These are phyloP conservation scores for Hamamelis virginiana DNA, from an alignment of 164 flowering plant species.

Conservation along the genomic window DNA sequence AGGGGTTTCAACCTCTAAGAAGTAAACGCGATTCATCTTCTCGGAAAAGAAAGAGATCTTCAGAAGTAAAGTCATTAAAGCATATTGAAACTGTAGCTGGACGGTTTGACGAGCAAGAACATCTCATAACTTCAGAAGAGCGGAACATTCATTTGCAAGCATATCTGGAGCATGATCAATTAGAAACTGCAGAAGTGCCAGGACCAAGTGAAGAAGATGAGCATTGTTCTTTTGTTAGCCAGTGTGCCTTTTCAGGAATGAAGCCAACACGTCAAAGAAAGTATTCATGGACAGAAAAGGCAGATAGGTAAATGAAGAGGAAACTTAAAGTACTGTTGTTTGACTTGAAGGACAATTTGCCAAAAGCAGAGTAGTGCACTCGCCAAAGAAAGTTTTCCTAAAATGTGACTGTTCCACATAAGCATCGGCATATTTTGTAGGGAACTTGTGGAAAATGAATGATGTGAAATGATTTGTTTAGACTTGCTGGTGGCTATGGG, in stretches of 20 bases:
- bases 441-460: too few species aligned
- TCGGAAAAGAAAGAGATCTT: constrained; percentile 44
- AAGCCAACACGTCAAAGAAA: constrained; percentile 46
- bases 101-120: constrained; percentile 13
- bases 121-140: constrained; percentile 17
- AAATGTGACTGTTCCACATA: not conserved
- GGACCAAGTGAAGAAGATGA: constrained; percentile 38
- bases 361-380: not conserved
- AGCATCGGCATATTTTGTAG: too few species aligned
- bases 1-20: constrained; percentile 16
- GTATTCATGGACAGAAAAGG: constrained; percentile 69
- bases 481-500: too few species aligned
- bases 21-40: constrained; percentile 23
- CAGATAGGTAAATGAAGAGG: constrained; percentile 61
- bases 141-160: constrained; percentile 16
- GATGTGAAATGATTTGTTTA: too few species aligned
- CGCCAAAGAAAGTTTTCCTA: not conserved
- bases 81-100: constrained; percentile 17
- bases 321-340: not conserved
- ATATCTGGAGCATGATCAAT: constrained; percentile 26
- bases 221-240: constrained; percentile 25
- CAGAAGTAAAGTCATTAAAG: constrained; percentile 28
- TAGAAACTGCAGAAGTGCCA: constrained; percentile 26
- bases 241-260: constrained; percentile 33
- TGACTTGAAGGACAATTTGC: too few species aligned